Evolutionary conservation across 2,329 filamentous ascomycete genomes (phyloP).

Genomic region (Pestalotiopsis sp.): DNA sequence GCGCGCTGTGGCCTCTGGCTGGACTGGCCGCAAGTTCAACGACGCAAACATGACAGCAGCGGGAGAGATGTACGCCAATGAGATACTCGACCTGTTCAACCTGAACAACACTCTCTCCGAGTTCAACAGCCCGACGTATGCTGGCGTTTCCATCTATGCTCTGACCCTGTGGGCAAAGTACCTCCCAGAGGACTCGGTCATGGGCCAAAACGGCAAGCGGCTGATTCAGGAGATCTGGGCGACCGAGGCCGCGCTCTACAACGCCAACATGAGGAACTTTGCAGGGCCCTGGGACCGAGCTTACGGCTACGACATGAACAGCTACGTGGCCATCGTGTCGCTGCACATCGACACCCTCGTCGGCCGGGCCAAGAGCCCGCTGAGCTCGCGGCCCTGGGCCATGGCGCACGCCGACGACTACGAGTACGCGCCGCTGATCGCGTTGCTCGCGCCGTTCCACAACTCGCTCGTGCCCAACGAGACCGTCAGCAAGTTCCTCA

Average conservation of each 20-base stretch:
- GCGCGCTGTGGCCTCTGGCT: constrained; percentile 52
- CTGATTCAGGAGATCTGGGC: constrained; percentile 50
- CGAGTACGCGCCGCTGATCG: constrained; percentile 48
- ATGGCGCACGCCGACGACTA: constrained; percentile 55
- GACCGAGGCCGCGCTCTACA: constrained; percentile 45
- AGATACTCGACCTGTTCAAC: constrained; percentile 53
- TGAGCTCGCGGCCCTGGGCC: constrained; percentile 32
- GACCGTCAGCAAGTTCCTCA: constrained; percentile 35
- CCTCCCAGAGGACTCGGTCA: constrained; percentile 43
- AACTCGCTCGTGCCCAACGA: constrained; percentile 38
- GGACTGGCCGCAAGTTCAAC: constrained; percentile 46
- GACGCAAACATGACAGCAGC: constrained; percentile 53
- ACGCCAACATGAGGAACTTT: constrained; percentile 51
- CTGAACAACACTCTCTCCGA: constrained; percentile 47
- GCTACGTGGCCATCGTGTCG: constrained; percentile 50
- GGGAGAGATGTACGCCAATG: constrained; percentile 47
- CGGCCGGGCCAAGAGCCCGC: constrained; percentile 33
- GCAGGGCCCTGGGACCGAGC: constrained; percentile 57
- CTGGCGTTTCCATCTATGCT: constrained; percentile 53
- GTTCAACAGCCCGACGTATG: constrained; percentile 44
- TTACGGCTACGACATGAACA: constrained; percentile 58
- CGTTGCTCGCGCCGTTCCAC: constrained; percentile 48
- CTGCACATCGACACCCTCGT: constrained; percentile 52
- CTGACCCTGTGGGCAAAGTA: constrained; percentile 55
- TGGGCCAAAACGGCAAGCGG: constrained; percentile 43